Evolutionary conservation across 495 filamentous ascomycete genomes (phyloP), one percentile per base, ranked within the genome.

Genomic region (Penicillium herquei): DNA sequence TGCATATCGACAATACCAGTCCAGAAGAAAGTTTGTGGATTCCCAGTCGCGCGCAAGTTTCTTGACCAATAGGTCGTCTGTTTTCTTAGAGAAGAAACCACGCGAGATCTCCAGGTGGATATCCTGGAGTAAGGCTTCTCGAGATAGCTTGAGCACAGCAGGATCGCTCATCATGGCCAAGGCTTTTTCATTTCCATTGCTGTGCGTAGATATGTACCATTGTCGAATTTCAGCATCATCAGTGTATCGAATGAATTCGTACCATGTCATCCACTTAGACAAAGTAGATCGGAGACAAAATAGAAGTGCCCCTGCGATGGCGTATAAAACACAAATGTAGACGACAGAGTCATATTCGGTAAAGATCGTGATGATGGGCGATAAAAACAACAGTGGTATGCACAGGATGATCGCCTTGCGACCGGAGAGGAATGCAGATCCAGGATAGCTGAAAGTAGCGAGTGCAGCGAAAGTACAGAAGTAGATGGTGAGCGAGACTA

Each of bases 1-100:
- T 42, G 70, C 78, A 69, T 76, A 73, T 37, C 77, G 66, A 63
- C 78, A 81, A 52, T 85, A 85, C 82, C 82, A 85, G 16, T 81
- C 70, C 32, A 86, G 68, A 13, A 86, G 70, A 42, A 85, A 84
- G 46, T 81, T 69, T n/a, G 81, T 85, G 0, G 81, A 73, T 35
- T 79, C 75, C 72, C 80, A 84, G 47, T 82, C 77, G 6, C 65
- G 64, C 13, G 78, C 75, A 48, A 86, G 69, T 50, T 78, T 67
- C 11, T 66, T 63, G 16, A 86, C 76, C 7, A 84, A 57, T 7
- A 58, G 52, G 57, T 82, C 79, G 3, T 66, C 64, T 14, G 71
- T 77, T 6, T 72, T 18, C 39, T 69, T 75, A 10, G 62, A 54
- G 62, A 77, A 80, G 32, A 76, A 68, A 3, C 70, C 56, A 13